Evolutionary conservation across 78 protist species (phyloP).

Genomic region (Tieghemostelium lacteum): DNA sequence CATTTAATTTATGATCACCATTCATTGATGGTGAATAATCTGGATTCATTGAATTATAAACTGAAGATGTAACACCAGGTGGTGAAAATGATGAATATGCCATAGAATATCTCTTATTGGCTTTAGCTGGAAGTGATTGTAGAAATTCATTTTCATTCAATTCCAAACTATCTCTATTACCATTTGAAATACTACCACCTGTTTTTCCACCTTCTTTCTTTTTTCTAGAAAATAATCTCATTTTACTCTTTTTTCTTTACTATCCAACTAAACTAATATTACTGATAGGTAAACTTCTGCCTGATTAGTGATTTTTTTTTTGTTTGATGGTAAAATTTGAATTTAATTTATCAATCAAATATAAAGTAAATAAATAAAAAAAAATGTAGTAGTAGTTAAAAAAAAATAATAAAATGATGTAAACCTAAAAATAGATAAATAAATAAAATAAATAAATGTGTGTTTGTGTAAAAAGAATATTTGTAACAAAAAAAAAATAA

Average conservation of each 20-base stretch:
- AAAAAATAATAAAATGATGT: no score
- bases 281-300: neutral
- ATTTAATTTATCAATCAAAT: no score
- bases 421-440: no score
- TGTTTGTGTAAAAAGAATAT: no score
- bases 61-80: neutral
- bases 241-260: neutral
- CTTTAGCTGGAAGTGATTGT: constrained; percentile 47
- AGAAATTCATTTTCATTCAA: constrained; percentile 26
- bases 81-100: constrained; percentile 35
- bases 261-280: neutral
- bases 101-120: constrained; percentile 45
- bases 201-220: constrained; percentile 41
- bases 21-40: neutral
- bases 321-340: no score
- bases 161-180: neutral
- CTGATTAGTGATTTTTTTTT: no score
- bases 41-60: constrained; percentile 16
- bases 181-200: neutral
- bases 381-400: no score
- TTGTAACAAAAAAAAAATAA: no score
- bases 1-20: neutral
- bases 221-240: constrained; percentile 51
- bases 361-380: no score
- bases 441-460: no score